Percentiles rank a stretch among this genome's conserved stretches.
phyloP scores from a whole-genome alignment of 2,329 filamentous ascomycete species.

The Chalaropsis ovoidea region DNA sequence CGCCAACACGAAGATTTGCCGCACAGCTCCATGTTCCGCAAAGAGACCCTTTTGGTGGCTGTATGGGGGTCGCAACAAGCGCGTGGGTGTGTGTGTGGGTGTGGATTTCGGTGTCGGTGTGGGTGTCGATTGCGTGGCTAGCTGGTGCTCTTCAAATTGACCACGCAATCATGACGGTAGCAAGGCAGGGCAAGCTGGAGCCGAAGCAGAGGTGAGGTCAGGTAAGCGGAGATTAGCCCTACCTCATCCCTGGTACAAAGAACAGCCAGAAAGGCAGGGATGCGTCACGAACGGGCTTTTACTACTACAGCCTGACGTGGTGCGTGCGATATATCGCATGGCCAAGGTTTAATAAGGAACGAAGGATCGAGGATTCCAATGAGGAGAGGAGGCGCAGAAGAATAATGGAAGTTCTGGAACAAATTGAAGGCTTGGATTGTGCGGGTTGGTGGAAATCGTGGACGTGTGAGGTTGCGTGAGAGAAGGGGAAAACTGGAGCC shows the following conservation, averaged over 20 bases:
- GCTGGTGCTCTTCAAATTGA: not conserved
- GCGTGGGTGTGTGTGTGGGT: not conserved
- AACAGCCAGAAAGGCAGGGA: not conserved
- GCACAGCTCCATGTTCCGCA: not conserved
- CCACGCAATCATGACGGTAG: not conserved
- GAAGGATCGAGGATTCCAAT: not conserved
- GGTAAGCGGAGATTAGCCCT: not conserved
- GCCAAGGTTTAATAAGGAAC: slow-evolving; percentile 3
- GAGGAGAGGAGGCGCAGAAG: not conserved
- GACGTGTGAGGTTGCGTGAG: not conserved
- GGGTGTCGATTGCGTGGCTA: not conserved
- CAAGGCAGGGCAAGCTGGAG: not conserved
- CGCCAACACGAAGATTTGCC: not conserved
- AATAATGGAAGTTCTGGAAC: slow-evolving; percentile 7
- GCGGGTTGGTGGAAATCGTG: slow-evolving; percentile 4
- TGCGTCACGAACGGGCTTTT: slow-evolving; percentile 1
- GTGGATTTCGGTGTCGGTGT: no score
- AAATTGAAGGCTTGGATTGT: slow-evolving; percentile 2
- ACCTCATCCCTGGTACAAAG: not conserved
- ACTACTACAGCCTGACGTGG: slow-evolving; percentile 5
- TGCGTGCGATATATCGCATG: slow-evolving; percentile 9
- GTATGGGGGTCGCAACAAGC: not conserved
- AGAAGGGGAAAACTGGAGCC: not conserved
- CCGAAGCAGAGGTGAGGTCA: not conserved
- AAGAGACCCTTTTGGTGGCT: not conserved